phyloP scores from a whole-genome alignment of 768 basidiomycete species.

The Trametopsis cervina region DNA sequence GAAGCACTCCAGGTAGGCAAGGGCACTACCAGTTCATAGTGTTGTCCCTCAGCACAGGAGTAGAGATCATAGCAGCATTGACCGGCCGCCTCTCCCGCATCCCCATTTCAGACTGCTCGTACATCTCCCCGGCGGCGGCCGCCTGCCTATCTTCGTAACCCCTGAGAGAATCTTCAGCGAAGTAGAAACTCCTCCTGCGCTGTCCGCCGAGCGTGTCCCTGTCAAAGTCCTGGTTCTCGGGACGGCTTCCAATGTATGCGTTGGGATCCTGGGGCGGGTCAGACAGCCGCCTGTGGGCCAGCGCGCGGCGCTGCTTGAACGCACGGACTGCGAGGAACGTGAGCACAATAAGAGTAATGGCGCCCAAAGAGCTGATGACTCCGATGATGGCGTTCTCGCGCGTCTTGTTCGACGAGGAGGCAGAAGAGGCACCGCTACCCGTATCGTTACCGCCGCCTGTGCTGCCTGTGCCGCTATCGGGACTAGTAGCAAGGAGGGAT shows the following conservation, averaged over 20 bases:
- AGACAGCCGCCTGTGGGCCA: constrained; percentile 65
- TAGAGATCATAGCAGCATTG: constrained; percentile 57
- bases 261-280: constrained; percentile 33
- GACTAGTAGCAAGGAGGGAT: constrained; percentile 29
- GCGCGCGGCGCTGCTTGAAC: constrained; percentile 57
- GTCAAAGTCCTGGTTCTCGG: constrained; percentile 70
- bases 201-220: constrained; percentile 68
- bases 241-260: constrained; percentile 38
- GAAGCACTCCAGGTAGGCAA: no score
- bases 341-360: constrained; percentile 65
- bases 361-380: constrained; percentile 78
- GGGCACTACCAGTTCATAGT: constrained; percentile 73
- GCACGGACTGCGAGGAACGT: constrained; percentile 66
- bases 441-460: constrained; percentile 17
- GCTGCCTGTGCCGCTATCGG: constrained; percentile 9
- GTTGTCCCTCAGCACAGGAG: constrained; percentile 73
- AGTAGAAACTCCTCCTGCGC: constrained; percentile 77
- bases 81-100: constrained; percentile 58
- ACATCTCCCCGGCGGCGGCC: constrained; percentile 18
- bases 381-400: constrained; percentile 88
- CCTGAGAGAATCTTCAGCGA: constrained; percentile 75
- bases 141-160: constrained; percentile 30
- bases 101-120: constrained; percentile 24
- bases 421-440: constrained; percentile 23
- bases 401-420: constrained; percentile 31